Percentiles rank a stretch among this genome's conserved stretches.
Evolutionary conservation across 129 eudicot genomes (phyloP).

Genomic region (Oenanthe sinensis): DNA sequence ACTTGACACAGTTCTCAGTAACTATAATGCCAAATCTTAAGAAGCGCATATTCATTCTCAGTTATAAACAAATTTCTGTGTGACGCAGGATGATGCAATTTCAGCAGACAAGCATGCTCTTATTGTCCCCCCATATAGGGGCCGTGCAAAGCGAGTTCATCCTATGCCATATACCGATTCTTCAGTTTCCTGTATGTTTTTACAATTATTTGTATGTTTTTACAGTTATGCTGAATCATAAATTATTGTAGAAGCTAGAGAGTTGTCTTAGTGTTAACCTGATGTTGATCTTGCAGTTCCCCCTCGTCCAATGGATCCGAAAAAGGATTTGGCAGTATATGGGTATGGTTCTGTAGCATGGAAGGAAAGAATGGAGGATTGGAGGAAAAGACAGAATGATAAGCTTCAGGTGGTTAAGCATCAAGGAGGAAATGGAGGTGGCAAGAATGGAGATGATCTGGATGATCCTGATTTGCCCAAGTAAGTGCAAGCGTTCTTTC

Average conservation of each 20-base stretch:
- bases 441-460: constrained; percentile 50
- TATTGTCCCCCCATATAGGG: constrained; percentile 69
- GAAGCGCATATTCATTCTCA: not conserved
- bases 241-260: not conserved
- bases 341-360: constrained; percentile 97
- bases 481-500: constrained; percentile 29
- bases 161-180: constrained; percentile 53
- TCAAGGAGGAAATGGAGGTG: constrained; percentile 47
- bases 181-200: constrained; percentile 60
- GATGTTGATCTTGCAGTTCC: constrained; percentile 47
- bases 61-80: not conserved
- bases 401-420: constrained; percentile 83
- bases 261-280: not conserved
- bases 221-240: not conserved
- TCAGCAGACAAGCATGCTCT: constrained; percentile 94
- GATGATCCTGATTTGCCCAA: constrained; percentile 92
- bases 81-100: constrained; percentile 67
- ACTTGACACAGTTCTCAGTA: not conserved
- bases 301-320: constrained; percentile 94
- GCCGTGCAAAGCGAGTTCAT: constrained; percentile 73
- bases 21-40: not conserved
- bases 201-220: constrained; percentile 52
- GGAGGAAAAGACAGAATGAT: constrained; percentile 85
- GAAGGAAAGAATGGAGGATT: constrained; percentile 98
- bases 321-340: constrained; percentile 88